Percentiles rank a stretch among this genome's conserved stretches.
phyloP scores from a whole-genome alignment of 2,329 filamentous ascomycete species.

The Clarireedia monteithiana region DNA sequence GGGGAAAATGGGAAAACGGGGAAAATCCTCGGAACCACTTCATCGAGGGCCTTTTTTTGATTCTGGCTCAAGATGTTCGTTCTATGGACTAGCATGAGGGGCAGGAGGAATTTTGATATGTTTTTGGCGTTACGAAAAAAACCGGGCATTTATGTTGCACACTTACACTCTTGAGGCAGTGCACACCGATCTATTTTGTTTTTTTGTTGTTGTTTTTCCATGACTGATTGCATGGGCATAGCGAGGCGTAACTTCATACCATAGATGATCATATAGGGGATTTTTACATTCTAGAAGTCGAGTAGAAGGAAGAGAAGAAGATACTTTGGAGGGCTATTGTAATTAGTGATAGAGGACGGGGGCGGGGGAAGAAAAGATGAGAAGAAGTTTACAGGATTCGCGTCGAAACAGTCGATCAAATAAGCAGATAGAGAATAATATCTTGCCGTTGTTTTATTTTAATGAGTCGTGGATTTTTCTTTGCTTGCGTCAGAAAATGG shows the following conservation, averaged over 20 bases:
- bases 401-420: no score
- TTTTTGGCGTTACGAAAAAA: background rate
- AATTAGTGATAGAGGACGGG: background rate
- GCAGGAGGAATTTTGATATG: background rate
- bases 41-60: background rate
- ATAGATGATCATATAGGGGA: background rate
- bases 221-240: background rate
- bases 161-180: background rate
- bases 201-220: background rate
- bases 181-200: background rate
- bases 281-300: constrained; percentile 1
- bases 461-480: no score
- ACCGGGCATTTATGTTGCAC: background rate
- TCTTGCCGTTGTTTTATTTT: no score
- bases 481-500: no score
- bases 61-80: background rate
- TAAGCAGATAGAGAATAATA: no score
- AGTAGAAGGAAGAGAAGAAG: background rate
- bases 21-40: background rate
- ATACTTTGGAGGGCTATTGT: background rate
- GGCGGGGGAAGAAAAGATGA: background rate
- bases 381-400: background rate
- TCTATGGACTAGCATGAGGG: background rate
- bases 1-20: background rate
- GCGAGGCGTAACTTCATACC: constrained; percentile 6